Evolutionary conservation across 179 eudicot species (phyloP).

Genomic region (Pouteria campechiana): DNA sequence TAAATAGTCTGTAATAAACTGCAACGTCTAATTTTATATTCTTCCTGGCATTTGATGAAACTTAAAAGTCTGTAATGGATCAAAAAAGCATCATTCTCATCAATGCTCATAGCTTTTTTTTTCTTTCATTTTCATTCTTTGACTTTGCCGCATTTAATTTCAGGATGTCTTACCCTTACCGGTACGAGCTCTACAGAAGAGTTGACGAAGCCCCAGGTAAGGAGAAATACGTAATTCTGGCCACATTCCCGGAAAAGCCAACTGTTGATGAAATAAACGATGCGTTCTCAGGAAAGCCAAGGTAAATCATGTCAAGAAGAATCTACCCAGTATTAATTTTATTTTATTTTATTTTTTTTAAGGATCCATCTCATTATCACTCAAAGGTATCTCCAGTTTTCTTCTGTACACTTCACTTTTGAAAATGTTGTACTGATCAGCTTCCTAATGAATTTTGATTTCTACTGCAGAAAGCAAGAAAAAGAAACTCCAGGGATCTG

Average conservation of each 20-base stretch:
- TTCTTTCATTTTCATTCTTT: no score
- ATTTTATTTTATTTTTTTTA: neutral
- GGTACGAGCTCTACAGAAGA: conserved; percentile 78
- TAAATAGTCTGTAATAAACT: no score
- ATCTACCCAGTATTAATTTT: neutral
- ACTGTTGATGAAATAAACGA: conserved; percentile 62
- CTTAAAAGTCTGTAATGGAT: no score
- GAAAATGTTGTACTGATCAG: no score
- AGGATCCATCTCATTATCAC: neutral
- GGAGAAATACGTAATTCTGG: conserved; percentile 61
- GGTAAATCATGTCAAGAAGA: conserved; percentile 27
- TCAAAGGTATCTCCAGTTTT: neutral
- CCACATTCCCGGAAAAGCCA: conserved; percentile 57
- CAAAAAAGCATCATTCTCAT: no score
- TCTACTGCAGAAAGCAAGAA: conserved; percentile 38
- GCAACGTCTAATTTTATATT: no score
- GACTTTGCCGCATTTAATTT: conserved; percentile 3
- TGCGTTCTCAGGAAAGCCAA: conserved; percentile 63
- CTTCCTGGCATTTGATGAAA: no score
- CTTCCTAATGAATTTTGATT: no score
- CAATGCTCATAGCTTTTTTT: no score
- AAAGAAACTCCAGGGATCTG: conserved; percentile 47
- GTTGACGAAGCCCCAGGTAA: conserved; percentile 54
- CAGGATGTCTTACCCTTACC: conserved; percentile 74
- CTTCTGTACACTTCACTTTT: neutral